These are phyloP conservation scores for Madurella fahalii DNA, from an alignment of 2,329 filamentous ascomycete genomes.

Conservation along the genomic window DNA sequence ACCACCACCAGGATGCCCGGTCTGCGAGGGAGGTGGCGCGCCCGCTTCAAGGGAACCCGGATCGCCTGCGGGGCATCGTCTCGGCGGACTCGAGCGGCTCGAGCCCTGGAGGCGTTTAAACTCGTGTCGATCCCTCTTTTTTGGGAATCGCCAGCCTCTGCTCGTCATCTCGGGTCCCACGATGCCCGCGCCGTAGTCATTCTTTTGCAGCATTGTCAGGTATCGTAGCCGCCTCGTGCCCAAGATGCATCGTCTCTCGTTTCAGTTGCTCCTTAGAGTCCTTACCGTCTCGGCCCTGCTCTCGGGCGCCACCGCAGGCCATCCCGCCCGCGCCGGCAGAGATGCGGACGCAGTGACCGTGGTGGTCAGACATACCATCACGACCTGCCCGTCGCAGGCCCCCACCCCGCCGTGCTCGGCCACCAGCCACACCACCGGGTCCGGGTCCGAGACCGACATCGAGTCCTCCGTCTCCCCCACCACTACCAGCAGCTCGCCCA, in stretches of 20 bases:
- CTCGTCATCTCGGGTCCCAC: no score
- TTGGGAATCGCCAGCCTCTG: not conserved
- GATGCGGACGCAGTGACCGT: constrained; percentile 14
- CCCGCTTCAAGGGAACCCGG: no score
- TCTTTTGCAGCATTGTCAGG: constrained; percentile 14
- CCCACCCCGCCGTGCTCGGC: constrained; percentile 10
- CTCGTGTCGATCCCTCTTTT: not conserved
- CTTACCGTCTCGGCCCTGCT: constrained; percentile 20
- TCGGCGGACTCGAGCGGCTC: no score
- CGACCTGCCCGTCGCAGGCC: constrained; percentile 13
- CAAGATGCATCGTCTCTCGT: constrained; percentile 24
- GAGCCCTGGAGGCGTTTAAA: not conserved
- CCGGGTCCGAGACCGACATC: not conserved
- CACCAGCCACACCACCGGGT: not conserved
- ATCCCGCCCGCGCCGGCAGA: not conserved
- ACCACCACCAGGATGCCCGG: not conserved
- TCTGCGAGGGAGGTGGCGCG: no score
- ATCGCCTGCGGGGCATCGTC: no score
- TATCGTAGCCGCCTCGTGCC: constrained; percentile 4
- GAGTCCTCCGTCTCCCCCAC: not conserved
- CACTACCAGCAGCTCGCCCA: not conserved
- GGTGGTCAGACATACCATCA: constrained; percentile 15
- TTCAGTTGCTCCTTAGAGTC: constrained; percentile 22
- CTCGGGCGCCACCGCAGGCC: constrained; percentile 12
- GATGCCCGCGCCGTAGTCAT: constrained; percentile 12